Percentiles rank a stretch among this genome's conserved stretches.
phyloP scores from a whole-genome alignment of 345 rosid species.

The Melaleuca quinquenervia region DNA sequence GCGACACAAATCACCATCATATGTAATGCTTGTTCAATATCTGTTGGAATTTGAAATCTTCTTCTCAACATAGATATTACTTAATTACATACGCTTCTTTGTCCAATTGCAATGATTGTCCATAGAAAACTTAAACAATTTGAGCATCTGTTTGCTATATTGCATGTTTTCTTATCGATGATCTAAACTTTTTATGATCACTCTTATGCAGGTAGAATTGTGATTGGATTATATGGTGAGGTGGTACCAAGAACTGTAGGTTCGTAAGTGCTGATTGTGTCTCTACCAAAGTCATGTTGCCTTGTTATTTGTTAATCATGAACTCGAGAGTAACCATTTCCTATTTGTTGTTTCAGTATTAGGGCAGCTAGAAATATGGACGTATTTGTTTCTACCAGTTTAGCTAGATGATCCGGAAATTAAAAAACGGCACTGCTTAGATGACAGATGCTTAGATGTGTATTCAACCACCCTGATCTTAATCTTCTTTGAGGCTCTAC shows the following conservation, averaged over 20 bases:
- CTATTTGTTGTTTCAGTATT: not conserved
- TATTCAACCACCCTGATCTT: not conserved
- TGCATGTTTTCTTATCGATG: not conserved
- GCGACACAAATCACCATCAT: not conserved
- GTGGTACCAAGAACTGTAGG: slow-evolving; percentile 94
- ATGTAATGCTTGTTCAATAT: not conserved
- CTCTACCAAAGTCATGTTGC: not conserved
- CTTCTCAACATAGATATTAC: not conserved
- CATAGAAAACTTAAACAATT: not conserved
- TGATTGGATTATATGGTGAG: slow-evolving; percentile 84
- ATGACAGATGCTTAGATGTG: not conserved
- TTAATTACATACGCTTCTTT: not conserved
- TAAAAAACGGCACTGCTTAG: not conserved
- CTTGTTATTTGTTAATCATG: not conserved
- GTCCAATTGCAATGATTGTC: not conserved
- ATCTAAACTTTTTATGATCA: not conserved
- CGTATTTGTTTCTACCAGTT: not conserved
- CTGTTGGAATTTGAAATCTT: not conserved
- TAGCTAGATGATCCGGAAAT: not conserved
- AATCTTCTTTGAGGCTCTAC: not conserved
- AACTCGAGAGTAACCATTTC: not conserved
- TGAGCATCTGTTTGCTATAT: not conserved
- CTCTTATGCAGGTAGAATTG: slow-evolving; percentile 74
- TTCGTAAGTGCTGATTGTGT: slow-evolving; percentile 14
- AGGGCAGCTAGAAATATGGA: not conserved